A percentile compares a stretch with the other conserved stretches of the same genome.
Evolutionary conservation across 306 rosid species (phyloP).

Genomic region (Hippophae rhamnoides): DNA sequence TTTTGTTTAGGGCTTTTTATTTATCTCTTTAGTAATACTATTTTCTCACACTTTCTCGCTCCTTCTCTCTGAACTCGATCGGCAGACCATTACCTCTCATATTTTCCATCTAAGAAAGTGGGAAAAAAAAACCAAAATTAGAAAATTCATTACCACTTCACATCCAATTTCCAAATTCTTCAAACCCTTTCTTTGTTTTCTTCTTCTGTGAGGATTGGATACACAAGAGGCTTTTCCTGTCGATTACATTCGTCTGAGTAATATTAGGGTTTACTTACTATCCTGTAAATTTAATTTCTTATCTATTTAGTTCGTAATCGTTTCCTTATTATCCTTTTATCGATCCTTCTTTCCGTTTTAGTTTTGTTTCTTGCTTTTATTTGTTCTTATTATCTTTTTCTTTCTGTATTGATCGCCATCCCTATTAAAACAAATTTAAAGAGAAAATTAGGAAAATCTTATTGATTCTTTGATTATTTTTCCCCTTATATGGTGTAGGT

Average conservation of each 20-base stretch:
- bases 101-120: constrained; percentile 29
- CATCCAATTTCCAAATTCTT: not conserved
- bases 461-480: constrained; percentile 22
- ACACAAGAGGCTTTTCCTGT: constrained; percentile 20
- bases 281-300: not conserved
- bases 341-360: not conserved
- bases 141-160: not conserved
- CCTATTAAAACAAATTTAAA: constrained; percentile 10
- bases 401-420: not conserved
- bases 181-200: not conserved
- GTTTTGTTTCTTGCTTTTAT: too few species aligned
- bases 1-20: too few species aligned
- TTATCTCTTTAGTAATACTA: too few species aligned
- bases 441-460: constrained; percentile 12
- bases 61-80: constrained; percentile 44
- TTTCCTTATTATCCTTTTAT: not conserved
- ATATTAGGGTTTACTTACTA: constrained; percentile 44
- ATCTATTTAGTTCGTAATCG: too few species aligned
- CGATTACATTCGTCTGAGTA: constrained; percentile 19
- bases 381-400: not conserved
- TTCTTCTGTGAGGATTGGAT: constrained; percentile 29
- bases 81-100: constrained; percentile 34
- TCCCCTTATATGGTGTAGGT: constrained; percentile 15
- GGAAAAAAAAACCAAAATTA: not conserved
- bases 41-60: constrained; percentile 12